Evolutionary conservation across 805 yeast species (phyloP).

Genomic region (Debaryomyces tyrocola): DNA sequence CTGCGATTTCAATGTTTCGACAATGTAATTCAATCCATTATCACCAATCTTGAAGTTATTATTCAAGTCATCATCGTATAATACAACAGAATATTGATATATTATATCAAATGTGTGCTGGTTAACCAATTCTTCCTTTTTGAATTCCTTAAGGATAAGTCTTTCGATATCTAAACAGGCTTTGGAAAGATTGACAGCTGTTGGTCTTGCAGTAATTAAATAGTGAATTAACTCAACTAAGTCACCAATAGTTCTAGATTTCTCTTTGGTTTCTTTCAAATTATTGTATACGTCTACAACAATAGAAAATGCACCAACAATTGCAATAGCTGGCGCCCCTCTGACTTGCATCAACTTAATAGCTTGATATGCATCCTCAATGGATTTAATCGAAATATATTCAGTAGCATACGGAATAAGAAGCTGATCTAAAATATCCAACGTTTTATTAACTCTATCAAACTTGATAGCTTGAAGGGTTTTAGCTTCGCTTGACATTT

Average conservation of each 20-base stretch:
- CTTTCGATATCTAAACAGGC: constrained; percentile 58
- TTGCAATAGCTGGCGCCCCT: constrained; percentile 98
- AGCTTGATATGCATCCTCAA: constrained; percentile 79
- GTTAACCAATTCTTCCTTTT: constrained; percentile 23
- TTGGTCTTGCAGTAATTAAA: constrained; percentile 80
- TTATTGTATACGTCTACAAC: constrained; percentile 59
- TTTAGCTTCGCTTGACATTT: not conserved
- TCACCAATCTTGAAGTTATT: constrained; percentile 79
- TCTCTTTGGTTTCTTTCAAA: constrained; percentile 15
- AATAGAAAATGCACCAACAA: constrained; percentile 84
- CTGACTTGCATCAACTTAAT: constrained; percentile 91
- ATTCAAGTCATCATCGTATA: constrained; percentile 74
- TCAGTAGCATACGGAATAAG: constrained; percentile 75
- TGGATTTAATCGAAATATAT: constrained; percentile 60
- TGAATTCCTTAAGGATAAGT: constrained; percentile 18
- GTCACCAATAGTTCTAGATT: constrained; percentile 25
- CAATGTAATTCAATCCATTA: constrained; percentile 74
- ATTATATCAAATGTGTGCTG: constrained; percentile 30
- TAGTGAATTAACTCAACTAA: constrained; percentile 56
- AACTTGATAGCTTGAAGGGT: constrained; percentile 67
- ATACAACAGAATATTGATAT: constrained; percentile 45
- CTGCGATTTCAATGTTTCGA: constrained; percentile 43
- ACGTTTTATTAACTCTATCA: constrained; percentile 41
- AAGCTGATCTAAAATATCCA: constrained; percentile 78
- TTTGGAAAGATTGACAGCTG: constrained; percentile 89